Conservation (phyloP, 257 asterid genomes). For the Ilex asprella region DNA sequence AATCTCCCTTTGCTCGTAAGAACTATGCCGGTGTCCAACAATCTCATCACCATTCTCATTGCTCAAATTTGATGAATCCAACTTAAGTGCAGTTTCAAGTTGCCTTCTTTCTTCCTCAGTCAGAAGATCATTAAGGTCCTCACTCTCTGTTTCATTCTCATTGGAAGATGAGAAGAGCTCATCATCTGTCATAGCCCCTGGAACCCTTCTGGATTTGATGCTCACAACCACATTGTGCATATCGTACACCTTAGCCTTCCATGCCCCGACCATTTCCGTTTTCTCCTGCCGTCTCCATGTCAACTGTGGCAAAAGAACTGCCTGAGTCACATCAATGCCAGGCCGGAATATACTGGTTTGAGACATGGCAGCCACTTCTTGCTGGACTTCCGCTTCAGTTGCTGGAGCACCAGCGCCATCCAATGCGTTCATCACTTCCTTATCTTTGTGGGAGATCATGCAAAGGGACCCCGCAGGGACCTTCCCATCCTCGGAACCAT, state of each 20-base stretch:
- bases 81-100: conserved; percentile 83
- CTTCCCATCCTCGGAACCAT: conserved; percentile 91
- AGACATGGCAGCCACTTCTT: conserved; percentile 88
- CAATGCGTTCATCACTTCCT: conserved; percentile 89
- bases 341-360: conserved; percentile 92
- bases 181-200: conserved; percentile 92
- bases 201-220: conserved; percentile 89
- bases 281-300: conserved; percentile 91
- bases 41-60: conserved; percentile 53
- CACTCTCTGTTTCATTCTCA: conserved; percentile 76
- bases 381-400: conserved; percentile 74
- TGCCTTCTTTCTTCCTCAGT: conserved; percentile 88
- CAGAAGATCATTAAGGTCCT: conserved; percentile 63
- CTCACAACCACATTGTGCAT: conserved; percentile 96
- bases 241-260: conserved; percentile 94
- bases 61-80: conserved; percentile 48
- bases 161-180: conserved; percentile 64
- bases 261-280: conserved; percentile 70
- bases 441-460: conserved; percentile 83
- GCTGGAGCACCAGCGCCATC: conserved; percentile 95
- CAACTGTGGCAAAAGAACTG: conserved; percentile 80
- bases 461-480: conserved; percentile 80
- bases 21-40: conserved; percentile 76
- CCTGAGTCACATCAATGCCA: conserved; percentile 91
- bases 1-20: conserved; percentile 73